Percentiles rank a stretch among this genome's conserved stretches.
Conservation (phyloP, 2,329 filamentous ascomycete species). For the Orbilia quercus region DNA sequence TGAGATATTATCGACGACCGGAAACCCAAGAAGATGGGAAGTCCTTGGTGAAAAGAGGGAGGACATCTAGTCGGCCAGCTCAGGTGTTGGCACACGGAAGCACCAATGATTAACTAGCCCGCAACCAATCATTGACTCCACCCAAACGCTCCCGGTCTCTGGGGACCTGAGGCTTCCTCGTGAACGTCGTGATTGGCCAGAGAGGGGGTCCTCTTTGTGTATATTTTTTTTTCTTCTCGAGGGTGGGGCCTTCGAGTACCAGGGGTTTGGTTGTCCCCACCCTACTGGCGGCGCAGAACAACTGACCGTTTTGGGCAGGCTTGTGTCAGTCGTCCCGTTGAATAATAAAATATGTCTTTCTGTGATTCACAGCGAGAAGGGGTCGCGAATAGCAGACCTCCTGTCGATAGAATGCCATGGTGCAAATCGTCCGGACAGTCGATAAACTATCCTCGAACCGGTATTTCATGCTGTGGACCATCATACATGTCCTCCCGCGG, state of each 20-base stretch:
- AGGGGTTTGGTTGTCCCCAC: constrained; percentile 50
- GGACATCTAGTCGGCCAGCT: constrained; percentile 41
- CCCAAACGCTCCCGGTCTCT: constrained; percentile 48
- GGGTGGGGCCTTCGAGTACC: constrained; percentile 53
- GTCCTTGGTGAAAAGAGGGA: constrained; percentile 42
- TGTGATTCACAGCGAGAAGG: background rate
- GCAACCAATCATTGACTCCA: constrained; percentile 56
- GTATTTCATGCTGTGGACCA: constrained; percentile 14
- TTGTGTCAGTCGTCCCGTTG: constrained; percentile 31
- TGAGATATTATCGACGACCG: constrained; percentile 44
- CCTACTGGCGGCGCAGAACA: constrained; percentile 16
- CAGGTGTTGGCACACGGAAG: constrained; percentile 36
- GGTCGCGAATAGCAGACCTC: background rate
- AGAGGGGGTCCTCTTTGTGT: constrained; percentile 31
- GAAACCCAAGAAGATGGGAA: constrained; percentile 54
- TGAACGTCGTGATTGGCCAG: constrained; percentile 40
- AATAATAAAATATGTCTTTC: constrained; percentile 48
- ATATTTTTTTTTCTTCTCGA: constrained; percentile 31
- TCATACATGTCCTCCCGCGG: constrained; percentile 16
- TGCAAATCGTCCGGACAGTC: constrained; percentile 7
- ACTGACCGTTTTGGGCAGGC: constrained; percentile 33
- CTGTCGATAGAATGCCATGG: constrained; percentile 1
- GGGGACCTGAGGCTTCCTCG: constrained; percentile 46
- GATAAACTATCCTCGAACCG: constrained; percentile 13
- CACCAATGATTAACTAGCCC: constrained; percentile 51